phyloP scores from a whole-genome alignment of 371 early-diverging fungal genomes.

The Zychaea mexicana region DNA sequence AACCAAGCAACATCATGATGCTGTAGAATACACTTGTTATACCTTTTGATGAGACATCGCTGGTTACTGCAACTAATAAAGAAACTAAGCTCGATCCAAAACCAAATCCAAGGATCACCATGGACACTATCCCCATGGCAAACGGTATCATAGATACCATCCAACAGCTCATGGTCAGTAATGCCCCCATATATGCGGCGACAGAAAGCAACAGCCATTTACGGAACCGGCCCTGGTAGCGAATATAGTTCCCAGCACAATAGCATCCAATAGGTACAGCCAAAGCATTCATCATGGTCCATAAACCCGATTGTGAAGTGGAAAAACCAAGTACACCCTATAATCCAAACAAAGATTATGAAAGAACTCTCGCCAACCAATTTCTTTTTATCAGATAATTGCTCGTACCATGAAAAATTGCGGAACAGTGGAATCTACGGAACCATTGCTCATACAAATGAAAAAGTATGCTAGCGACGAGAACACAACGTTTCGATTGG shows the following conservation, averaged over 20 bases:
- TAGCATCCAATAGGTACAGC: conserved; percentile 5
- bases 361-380: neutral
- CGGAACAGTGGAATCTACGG: conserved; percentile 29
- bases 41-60: neutral
- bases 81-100: conserved; percentile 2
- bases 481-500: conserved; percentile 26
- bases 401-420: conserved; percentile 36
- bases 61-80: neutral
- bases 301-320: neutral
- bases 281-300: conserved; percentile 1
- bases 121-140: neutral
- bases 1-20: too few species aligned
- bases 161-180: neutral
- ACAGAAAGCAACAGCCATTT: neutral
- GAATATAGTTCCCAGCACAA: neutral
- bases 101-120: neutral
- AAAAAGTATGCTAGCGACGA: conserved; percentile 35
- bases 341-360: neutral
- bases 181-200: neutral
- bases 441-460: conserved; percentile 26
- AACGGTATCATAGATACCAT: neutral
- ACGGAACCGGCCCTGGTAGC: neutral
- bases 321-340: conserved; percentile 3
- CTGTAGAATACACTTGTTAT: too few species aligned
- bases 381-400: neutral